Evolutionary conservation across 2,329 filamentous ascomycete species (phyloP), one percentile per base, ranked within the genome.

Genomic region (Aphanoascus verrucosus): DNA sequence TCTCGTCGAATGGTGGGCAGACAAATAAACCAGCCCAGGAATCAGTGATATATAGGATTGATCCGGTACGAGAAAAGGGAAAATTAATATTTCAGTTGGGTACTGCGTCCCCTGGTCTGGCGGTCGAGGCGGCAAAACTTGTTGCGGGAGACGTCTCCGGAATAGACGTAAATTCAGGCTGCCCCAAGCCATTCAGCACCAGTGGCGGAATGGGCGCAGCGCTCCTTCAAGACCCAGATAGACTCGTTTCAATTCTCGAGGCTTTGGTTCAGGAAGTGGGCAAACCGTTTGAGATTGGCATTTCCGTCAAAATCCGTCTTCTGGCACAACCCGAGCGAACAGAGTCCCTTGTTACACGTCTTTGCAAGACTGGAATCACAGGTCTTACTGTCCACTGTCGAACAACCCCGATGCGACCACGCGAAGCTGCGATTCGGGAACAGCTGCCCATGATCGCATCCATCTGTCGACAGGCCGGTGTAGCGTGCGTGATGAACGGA

Each of bases 161-260:
- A 56, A 96, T 98, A 61, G 93, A 97, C 67, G 85, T 98, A 57
- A 98, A 98, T 68, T 89, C 93, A 0, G 93, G 93, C n/a, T 98
- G 93, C 66, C 93, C 93, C 0, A 98, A 98, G 70, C 87, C 91
- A 0, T 98, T 98, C 70, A 94, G 87, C 64, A 95, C 91, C 1
- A 80, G 80, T 58, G 89, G 89, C 56, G 93, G 93, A 47, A 98
- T 98, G 93, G 93, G 93, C 47, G 93, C 93, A 0, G 91, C 90
- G 1, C 78, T 98, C 17, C 78, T 98, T 14, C 81, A 81, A 61
- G 91, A 85, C 0, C 91, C 93, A 0, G 90, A 97, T 59, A 82
- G 80, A 63, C 79, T 98, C 0, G 85, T 83, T 61, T 78, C 83
- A 0, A 98, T 98, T 59, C 77, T 98, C 6, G 83, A 85, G 57